Base-by-base conservation (phyloP, 768 basidiomycete species). In the Panus rudis region DNA sequence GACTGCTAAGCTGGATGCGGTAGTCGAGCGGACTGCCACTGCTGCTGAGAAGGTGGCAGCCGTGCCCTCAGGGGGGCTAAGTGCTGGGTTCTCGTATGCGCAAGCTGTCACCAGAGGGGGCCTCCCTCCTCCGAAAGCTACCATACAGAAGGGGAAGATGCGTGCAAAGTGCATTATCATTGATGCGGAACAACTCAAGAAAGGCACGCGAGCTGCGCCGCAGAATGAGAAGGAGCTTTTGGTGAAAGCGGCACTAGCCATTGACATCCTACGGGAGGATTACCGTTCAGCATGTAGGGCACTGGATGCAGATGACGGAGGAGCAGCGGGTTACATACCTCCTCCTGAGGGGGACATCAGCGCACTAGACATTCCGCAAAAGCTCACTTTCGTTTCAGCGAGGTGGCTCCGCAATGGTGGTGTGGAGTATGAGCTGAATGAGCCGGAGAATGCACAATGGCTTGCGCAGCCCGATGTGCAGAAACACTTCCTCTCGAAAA, bases 371-470 rank as follows among this genome's bases (percentile, higher is more conserved):
- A 16, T 30, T 12, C 24, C 34, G 21, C 22, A 20, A 5, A 21
- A 23, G 1, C 32, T n/a, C 19, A 3, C 14, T 17, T 27, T 52
- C 22, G 7, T 27, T 16, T 24, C 16, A 12, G 41, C 17, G n/a
- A 5, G 37, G 3, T 24, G 22, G 1, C 37, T 54, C 6, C 19
- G 39, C 7, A 46, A 50, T 8, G 52, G 56, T 1, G 46, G 49
- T 0, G 25, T 61, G 0, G n/a, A 57, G 4, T 42, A 52, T 4
- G 45, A 55, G 12, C 19, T 60, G 0, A 45, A 43, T 22, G 23
- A 46, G 0, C 37, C 33, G 6, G 31, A 42, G 6, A 48, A 48
- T 0, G 53, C 50, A 1, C 16, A 32, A 3, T 62, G 62, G 60
- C 31, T 60, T 1, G 20, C 37, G 3, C n/a, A n/a, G n/a, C n/a